Conservation (phyloP, 2,329 filamentous ascomycete genomes). For the Aspergillus vadensis region DNA sequence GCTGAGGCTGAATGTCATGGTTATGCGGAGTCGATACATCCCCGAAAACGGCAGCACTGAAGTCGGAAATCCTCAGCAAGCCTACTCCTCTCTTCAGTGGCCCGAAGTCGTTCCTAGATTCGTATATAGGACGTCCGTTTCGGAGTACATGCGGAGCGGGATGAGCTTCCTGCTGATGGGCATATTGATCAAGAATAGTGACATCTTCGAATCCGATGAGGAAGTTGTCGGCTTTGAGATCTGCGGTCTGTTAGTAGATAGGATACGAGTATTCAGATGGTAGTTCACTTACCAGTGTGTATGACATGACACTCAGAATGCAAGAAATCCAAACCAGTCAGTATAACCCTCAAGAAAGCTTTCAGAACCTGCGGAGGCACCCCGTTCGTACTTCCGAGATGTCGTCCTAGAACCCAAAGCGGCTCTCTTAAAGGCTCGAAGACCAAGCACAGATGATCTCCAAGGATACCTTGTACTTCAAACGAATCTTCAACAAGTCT, state of each 20-base stretch:
- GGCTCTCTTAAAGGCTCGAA: constrained; percentile 42
- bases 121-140: constrained; percentile 30
- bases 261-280: background rate
- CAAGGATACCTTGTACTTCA: constrained; percentile 23
- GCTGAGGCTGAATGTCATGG: constrained; percentile 46
- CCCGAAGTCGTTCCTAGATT: constrained; percentile 31
- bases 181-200: constrained; percentile 27
- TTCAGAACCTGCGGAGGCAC: constrained; percentile 16
- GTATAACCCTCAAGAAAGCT: constrained; percentile 27
- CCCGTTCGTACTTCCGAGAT: constrained; percentile 20
- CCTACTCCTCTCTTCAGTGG: constrained; percentile 24
- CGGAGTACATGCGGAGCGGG: constrained; percentile 25
- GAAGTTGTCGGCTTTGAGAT: constrained; percentile 46
- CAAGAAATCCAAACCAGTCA: constrained; percentile 44
- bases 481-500: constrained; percentile 34
- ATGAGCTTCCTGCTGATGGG: constrained; percentile 24
- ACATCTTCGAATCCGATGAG: constrained; percentile 32
- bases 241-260: constrained; percentile 19
- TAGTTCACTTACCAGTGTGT: constrained; percentile 37
- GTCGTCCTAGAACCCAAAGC: constrained; percentile 33
- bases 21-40: constrained; percentile 35
- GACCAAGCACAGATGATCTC: constrained; percentile 39
- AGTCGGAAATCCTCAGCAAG: constrained; percentile 31
- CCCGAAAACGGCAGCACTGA: constrained; percentile 32
- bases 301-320: constrained; percentile 44